Base-by-base conservation (phyloP, 257 asterid species). In the Solanum dulcamara region DNA sequence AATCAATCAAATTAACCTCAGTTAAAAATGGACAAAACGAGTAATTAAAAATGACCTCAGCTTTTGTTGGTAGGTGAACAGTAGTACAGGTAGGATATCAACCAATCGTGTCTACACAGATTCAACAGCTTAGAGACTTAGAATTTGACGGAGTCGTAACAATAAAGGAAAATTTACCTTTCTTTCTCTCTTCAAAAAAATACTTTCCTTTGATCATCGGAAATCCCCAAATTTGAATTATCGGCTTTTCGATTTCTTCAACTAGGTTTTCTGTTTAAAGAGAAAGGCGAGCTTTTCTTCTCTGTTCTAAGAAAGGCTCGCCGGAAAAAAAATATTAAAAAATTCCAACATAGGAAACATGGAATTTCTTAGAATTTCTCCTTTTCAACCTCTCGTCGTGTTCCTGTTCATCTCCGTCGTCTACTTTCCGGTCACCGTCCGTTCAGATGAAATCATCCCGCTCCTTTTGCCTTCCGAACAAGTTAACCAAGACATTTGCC, bases 391-490 rank as follows among this genome's bases (percentile, higher is more conserved):
- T 18, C 3, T 71, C 18, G 20, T 42, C 8, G 53, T 77, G 7
- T 46, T 46, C 88, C 55, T 91, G 71, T 84, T 92, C 42, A 24
- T 90, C 48, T 4, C 91, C 85, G 30, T 86, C 85, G 50, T 62
- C 26, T 50, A 85, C 46, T 86, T 92, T 50, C 88, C 88, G 26
- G 87, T 91, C 60, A 74, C 94, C 87, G 96, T 88, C 86, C 90
- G 88, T 88, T 93, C 97, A 37, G 59, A 84, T 33, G 90, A 88
- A 51, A 80, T 89, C 7, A 82, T 84, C 57, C 44, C 15, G 15
- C 44, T 79, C 1, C 79, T 88, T 28, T 86, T 91, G 13, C 96
- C 94, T 14, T 93, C 92, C 22, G 93, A 91, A 44, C 91, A 28
- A n/a, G 90, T 71, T 22, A 86, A 42, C n/a, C 88, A 30, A 32